Evolutionary conservation across 1,139 yeast genomes (phyloP), one percentile per base, ranked within the genome.

Genomic region (Geotrichum cucujoidarum): DNA sequence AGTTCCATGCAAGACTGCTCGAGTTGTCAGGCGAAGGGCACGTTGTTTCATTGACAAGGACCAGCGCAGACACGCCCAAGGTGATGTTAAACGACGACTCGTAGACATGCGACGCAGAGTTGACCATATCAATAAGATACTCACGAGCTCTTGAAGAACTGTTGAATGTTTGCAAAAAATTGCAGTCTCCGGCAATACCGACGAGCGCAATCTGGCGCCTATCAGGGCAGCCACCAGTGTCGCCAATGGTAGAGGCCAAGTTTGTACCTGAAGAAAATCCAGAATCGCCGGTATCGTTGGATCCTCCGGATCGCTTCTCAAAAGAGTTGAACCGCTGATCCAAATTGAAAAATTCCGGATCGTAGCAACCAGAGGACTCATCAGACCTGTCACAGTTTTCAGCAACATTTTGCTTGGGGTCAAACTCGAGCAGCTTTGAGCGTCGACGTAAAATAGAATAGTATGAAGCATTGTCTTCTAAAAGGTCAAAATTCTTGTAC

Each of bases 111-210:
- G 70, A 65, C 1, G 72, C 73, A 22, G 65, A 56, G 55, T 67
- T 67, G 30, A 68, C 64, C 39, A 60, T 59, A 42, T 60, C 58
- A 31, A 68, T 60, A 24, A 69, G 55, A 47, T 66, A 62, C 20
- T 62, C 58, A 8, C 66, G 59, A 2, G 68, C 67, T 2, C 60
- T 62, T 5, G 61, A 53, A 13, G 62, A 49, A 18, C 57, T 51
- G 48, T 60, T 58, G 57, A 68, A 68, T 29, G 53, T 51, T 13
- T 57, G 41, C 36, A 67, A 33, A 51, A 59, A 68, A 50, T 61
- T 63, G 54, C 71, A 68, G 54, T 70, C 74, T 1, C 65, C 71
- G 7, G 68, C 72, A n/a, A 68, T 54, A 3, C 73, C 73, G 20
- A 69, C 58, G 24, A 65, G 55, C 2, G 72, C 69, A 27, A 63